phyloP scores from a whole-genome alignment of 208 protist species.

The Herpetomonas samuelpessoai region DNA sequence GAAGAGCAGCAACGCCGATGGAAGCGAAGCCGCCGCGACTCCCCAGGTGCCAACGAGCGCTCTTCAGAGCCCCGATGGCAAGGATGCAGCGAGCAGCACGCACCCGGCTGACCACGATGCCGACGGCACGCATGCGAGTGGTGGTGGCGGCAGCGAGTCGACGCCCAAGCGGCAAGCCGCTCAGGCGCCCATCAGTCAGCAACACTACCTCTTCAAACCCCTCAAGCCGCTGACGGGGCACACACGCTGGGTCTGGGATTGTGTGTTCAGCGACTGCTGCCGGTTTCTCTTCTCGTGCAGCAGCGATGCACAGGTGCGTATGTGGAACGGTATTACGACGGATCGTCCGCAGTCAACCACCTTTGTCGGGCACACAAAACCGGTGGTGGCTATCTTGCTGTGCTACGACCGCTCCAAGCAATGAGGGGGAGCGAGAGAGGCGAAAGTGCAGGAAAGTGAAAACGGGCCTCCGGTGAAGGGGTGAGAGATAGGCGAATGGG shows the following conservation, averaged over 20 bases:
- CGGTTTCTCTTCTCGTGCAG: conserved; percentile 74
- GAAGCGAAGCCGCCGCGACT: too few relatives aligned
- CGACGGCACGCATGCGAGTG: not conserved
- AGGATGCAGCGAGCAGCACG: too few relatives aligned
- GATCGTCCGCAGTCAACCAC: conserved; percentile 61
- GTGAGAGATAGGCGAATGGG: too few relatives aligned
- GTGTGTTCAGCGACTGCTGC: conserved; percentile 76
- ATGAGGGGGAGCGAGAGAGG: conserved; percentile 1
- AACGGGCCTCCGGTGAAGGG: too few relatives aligned
- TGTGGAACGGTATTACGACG: conserved; percentile 63
- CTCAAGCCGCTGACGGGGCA: conserved; percentile 71
- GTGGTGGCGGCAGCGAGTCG: not conserved
- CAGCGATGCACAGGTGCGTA: conserved; percentile 73
- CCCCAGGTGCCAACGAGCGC: too few relatives aligned
- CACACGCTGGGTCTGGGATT: conserved; percentile 85
- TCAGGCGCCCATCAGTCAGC: not conserved
- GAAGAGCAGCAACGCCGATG: too few relatives aligned
- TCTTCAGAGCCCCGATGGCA: too few relatives aligned
- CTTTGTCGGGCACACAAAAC: conserved; percentile 78
- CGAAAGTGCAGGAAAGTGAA: not conserved
- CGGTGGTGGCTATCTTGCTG: conserved; percentile 47
- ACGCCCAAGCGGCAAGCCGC: not conserved
- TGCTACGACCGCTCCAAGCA: conserved; percentile 26
- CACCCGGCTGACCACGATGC: too few relatives aligned
- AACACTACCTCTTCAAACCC: conserved; percentile 27